A percentile compares a stretch with the other conserved stretches of the same genome.
phyloP scores from a whole-genome alignment of 441 rosid species.

The Erysimum cheiri region DNA sequence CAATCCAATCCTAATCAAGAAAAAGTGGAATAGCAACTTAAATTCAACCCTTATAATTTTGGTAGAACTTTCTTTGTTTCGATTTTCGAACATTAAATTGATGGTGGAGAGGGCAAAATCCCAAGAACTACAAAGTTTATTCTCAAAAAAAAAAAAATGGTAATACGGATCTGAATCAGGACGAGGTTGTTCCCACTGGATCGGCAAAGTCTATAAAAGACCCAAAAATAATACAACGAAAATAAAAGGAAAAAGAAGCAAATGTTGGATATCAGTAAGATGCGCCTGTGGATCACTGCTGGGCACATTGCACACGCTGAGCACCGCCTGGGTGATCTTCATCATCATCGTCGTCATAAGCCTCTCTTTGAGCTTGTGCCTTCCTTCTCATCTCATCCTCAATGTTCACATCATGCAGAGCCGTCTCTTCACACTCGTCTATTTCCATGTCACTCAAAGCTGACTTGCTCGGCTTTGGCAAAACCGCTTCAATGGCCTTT shows the following conservation, averaged over 20 bases:
- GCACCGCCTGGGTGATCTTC: conserved; percentile 65
- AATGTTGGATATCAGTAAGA: conserved; percentile 29
- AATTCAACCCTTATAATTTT: not conserved
- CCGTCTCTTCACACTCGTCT: conserved; percentile 93
- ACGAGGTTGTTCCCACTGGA: conserved; percentile 30
- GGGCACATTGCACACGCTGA: conserved; percentile 95
- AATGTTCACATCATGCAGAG: conserved; percentile 79
- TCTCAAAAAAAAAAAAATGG: conserved; percentile 1
- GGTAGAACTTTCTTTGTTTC: not conserved
- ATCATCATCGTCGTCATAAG: conserved; percentile 87
- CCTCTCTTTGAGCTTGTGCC: conserved; percentile 77
- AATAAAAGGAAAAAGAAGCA: conserved; percentile 4
- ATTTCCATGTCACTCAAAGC: conserved; percentile 79
- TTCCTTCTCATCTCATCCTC: conserved; percentile 93
- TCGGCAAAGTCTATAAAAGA: conserved; percentile 22
- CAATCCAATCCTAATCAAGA: too few relatives aligned
- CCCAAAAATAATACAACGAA: conserved; percentile 27
- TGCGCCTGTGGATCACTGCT: conserved; percentile 52
- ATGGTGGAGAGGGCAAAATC: conserved; percentile 7
- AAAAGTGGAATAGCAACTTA: not conserved
- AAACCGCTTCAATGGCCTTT: conserved; percentile 69
- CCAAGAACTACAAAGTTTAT: conserved; percentile 18
- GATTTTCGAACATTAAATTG: not conserved
- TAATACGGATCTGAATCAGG: conserved; percentile 20
- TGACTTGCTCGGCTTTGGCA: conserved; percentile 68